Evolutionary conservation across 148 eudicot species (phyloP).

Genomic region (Beta vulgaris): DNA sequence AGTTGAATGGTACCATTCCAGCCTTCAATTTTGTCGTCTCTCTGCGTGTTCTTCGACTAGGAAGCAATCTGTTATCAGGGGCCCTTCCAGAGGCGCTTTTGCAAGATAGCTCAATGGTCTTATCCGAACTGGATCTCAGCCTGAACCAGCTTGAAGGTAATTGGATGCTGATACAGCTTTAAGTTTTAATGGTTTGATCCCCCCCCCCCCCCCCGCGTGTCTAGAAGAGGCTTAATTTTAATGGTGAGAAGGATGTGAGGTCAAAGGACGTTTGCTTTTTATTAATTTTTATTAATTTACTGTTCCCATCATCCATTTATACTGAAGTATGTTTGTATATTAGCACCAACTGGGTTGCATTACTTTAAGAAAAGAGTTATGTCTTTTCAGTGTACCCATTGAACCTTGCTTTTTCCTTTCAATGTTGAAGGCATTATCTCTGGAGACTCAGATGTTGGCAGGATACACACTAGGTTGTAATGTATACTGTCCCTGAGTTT

Average conservation of each 20-base stretch:
- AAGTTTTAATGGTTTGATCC: too few species aligned
- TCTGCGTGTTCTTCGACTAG: constrained; percentile 53
- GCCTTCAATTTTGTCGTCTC: constrained; percentile 55
- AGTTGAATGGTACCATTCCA: constrained; percentile 51
- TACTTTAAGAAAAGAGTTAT: neutral
- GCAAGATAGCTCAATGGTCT: constrained; percentile 61
- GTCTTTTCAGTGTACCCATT: neutral
- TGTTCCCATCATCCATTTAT: neutral
- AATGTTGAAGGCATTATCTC: neutral
- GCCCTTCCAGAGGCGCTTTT: constrained; percentile 57
- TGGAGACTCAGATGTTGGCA: neutral
- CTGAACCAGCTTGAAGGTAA: constrained; percentile 66
- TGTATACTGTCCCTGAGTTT: neutral
- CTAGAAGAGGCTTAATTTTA: too few species aligned
- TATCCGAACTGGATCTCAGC: constrained; percentile 65
- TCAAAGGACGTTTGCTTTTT: neutral
- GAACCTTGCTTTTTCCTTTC: neutral
- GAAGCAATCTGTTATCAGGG: constrained; percentile 52
- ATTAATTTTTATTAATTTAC: neutral
- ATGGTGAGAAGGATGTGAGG: neutral
- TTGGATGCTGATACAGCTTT: neutral
- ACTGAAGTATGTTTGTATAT: neutral
- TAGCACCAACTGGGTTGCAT: neutral
- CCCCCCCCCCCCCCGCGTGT: too few species aligned
- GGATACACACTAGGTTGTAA: neutral